These are phyloP conservation scores for Talaromyces albobiverticillius DNA, from an alignment of 2,329 filamentous ascomycete species.

Conservation along the genomic window DNA sequence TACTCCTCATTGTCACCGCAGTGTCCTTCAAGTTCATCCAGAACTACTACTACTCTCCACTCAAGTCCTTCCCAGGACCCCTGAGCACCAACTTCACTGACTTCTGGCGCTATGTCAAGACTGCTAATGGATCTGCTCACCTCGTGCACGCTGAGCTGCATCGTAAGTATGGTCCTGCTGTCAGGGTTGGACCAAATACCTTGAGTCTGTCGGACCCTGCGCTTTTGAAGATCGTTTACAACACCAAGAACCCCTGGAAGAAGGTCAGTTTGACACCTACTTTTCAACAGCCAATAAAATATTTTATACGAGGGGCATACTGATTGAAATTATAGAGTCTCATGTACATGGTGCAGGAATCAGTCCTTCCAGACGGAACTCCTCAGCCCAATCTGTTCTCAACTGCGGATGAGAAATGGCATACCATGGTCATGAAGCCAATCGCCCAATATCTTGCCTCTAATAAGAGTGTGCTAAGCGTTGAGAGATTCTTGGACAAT, in stretches of 20 bases:
- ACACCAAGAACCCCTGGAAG: conserved; percentile 61
- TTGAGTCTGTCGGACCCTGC: conserved; percentile 72
- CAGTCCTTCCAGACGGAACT: conserved; percentile 7
- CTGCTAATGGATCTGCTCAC: conserved; percentile 62
- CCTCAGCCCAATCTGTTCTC: conserved; percentile 12
- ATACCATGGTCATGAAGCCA: not conserved
- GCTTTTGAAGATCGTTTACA: conserved; percentile 73
- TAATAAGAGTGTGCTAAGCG: conserved; percentile 1
- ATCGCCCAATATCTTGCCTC: conserved; percentile 4
- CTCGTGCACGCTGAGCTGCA: conserved; percentile 66
- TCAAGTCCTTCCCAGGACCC: conserved; percentile 63
- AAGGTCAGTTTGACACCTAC: conserved; percentile 20
- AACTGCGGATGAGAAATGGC: conserved; percentile 6
- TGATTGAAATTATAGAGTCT: not conserved
- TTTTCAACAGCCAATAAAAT: not conserved
- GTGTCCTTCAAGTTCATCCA: conserved; percentile 14
- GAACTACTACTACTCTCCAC: conserved; percentile 18
- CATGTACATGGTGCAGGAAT: conserved; percentile 10
- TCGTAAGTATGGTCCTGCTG: conserved; percentile 67
- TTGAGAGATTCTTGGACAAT: conserved; percentile 4
- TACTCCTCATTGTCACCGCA: not conserved
- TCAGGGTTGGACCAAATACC: conserved; percentile 70
- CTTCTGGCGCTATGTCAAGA: conserved; percentile 71
- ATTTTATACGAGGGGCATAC: too few species aligned
- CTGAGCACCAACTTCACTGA: conserved; percentile 65